Conservation (phyloP, 352 stramenopile genomes). For the Phytopythium cucurbitacearum region DNA sequence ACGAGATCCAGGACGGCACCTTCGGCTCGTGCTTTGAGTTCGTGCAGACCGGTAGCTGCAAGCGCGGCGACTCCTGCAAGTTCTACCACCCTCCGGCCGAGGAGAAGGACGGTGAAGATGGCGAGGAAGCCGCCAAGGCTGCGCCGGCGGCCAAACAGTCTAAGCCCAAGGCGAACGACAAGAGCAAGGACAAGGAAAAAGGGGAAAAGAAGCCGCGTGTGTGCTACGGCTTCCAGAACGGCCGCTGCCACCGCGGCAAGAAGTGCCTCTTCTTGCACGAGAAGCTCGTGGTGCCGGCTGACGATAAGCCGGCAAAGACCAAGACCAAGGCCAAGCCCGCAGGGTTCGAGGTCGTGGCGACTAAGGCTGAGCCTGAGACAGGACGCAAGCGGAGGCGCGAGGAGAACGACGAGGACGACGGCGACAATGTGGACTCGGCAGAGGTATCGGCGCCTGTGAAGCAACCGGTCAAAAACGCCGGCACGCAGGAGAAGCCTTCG, state of each 20-base stretch:
- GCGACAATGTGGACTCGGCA: constrained; percentile 19
- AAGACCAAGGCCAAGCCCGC: constrained; percentile 6
- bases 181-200: constrained; percentile 8
- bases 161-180: constrained; percentile 4
- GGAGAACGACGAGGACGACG: constrained; percentile 19
- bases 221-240: constrained; percentile 76
- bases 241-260: constrained; percentile 66
- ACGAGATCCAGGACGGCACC: constrained; percentile 65
- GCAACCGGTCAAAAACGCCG: not conserved
- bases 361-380: constrained; percentile 12
- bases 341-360: constrained; percentile 29
- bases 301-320: constrained; percentile 10
- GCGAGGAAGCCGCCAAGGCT: constrained; percentile 1
- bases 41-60: constrained; percentile 64
- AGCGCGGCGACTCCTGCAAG: constrained; percentile 68
- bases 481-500: not conserved
- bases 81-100: constrained; percentile 41
- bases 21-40: constrained; percentile 83
- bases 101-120: constrained; percentile 7
- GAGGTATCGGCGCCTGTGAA: constrained; percentile 8
- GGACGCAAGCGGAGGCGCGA: constrained; percentile 26
- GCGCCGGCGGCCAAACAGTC: not conserved
- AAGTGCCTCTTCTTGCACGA: constrained; percentile 65
- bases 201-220: constrained; percentile 38
- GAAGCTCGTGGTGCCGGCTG: not conserved